Conservation (phyloP, 140 eudicot genomes). For the Senecio squalidus region DNA sequence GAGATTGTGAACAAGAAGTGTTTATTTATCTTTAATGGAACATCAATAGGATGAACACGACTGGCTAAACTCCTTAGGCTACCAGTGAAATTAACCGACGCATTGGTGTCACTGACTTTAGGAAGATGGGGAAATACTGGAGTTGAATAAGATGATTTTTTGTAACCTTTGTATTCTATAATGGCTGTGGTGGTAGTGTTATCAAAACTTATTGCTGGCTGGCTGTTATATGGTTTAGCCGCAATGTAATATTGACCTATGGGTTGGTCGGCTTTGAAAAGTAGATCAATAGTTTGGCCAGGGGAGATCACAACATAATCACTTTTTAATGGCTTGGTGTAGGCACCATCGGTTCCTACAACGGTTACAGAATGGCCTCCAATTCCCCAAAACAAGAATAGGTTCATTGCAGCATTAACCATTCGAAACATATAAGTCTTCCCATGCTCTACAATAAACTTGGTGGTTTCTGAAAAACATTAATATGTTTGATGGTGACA, state of each 20-base stretch:
- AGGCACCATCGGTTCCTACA: slow-evolving; percentile 55
- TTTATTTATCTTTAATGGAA: slow-evolving; percentile 29
- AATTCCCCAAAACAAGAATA: slow-evolving; percentile 36
- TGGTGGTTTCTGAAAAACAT: slow-evolving; percentile 37
- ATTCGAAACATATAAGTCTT: slow-evolving; percentile 47
- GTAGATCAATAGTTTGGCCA: slow-evolving; percentile 55
- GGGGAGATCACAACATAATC: slow-evolving; percentile 42
- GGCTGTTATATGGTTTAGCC: slow-evolving; percentile 38
- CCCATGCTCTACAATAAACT: slow-evolving; percentile 40
- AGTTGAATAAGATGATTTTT: background rate
- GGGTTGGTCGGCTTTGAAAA: slow-evolving; percentile 45
- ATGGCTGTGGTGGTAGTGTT: slow-evolving; percentile 55
- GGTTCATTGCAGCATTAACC: slow-evolving; percentile 50
- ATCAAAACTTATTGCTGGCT: slow-evolving; percentile 26
- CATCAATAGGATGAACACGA: slow-evolving; percentile 37
- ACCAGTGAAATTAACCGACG: slow-evolving; percentile 41
- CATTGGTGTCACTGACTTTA: slow-evolving; percentile 16
- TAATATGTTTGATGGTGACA: background rate
- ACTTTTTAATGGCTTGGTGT: slow-evolving; percentile 46
- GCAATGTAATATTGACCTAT: slow-evolving; percentile 43
- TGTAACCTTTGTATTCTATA: slow-evolving; percentile 33
- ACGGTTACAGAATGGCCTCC: slow-evolving; percentile 44
- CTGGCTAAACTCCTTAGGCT: slow-evolving; percentile 46
- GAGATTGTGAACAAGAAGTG: slow-evolving; percentile 37
- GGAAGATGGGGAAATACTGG: slow-evolving; percentile 50